Base-by-base conservation (phyloP, 2,329 filamentous ascomycete genomes). In the Lachnellula willkommii region DNA sequence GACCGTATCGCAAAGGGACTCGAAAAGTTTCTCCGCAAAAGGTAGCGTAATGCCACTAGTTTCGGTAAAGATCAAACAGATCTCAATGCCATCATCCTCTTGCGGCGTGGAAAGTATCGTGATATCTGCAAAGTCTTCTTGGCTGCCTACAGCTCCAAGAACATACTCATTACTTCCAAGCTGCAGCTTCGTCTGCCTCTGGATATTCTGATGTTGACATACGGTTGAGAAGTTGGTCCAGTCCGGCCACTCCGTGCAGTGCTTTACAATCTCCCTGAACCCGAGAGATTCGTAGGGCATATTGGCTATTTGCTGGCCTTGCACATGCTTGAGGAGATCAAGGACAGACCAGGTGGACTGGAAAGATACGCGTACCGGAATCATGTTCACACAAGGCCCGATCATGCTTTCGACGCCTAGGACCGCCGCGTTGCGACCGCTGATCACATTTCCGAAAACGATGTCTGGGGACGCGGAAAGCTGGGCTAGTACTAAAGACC, bases 351-450 rank as follows among this genome's bases (percentile, higher is more conserved):
- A 56, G 14, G 22, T 37, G 7, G 26, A 12, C 15, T 56, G 43
- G n/a, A 63, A 36, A 32, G 35, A 20, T n/a, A 62, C 53, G 22
- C 72, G 69, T 9, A 76, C 64, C 7, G 74, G 74, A 12, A 75
- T 66, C 2, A 73, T 74, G 9, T 72, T 72, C 49, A 75, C 73
- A 63, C 73, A 72, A 12, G 74, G 73, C 0, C 74, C 74, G 54
- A 72, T 68, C 47, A 76, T 74, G 26, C 69, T 62, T 53, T 74
- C 73, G 28, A 75, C 68, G 5, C 70, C 72, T 15, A 43, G 5
- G 4, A 62, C 48, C 2, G 51, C 36, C 12, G 50, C 55, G 36
- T 59, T 54, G 4, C 60, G 54, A 12, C 60, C 60, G 14, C 47
- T 55, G 47, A 61, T 53, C 5, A 53, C 39, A 32, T 52, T 54